These are phyloP conservation scores for Panicum hallii DNA, from an alignment of 202 grass and related monocot genomes.

Conservation along the genomic window DNA sequence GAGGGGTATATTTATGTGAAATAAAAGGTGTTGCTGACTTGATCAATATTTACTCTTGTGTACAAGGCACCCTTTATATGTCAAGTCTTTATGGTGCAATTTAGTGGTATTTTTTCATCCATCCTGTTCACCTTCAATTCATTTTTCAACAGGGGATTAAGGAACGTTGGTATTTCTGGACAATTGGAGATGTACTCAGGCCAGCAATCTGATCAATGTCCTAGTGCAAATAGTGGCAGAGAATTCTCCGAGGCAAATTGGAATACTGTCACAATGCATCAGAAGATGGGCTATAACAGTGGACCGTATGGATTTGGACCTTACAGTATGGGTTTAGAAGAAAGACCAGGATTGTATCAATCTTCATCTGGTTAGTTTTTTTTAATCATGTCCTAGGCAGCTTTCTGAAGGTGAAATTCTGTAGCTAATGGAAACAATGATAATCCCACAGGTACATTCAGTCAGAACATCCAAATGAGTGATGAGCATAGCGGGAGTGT, in stretches of 20 bases:
- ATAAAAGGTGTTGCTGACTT: slow-evolving; percentile 10
- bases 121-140: slow-evolving; percentile 24
- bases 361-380: slow-evolving; percentile 60
- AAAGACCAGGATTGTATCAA: slow-evolving; percentile 48
- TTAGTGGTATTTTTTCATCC: slow-evolving; percentile 22
- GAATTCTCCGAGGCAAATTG: slow-evolving; percentile 61
- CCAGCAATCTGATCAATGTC: slow-evolving; percentile 59
- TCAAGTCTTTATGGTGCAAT: slow-evolving; percentile 14
- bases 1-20: slow-evolving; percentile 36
- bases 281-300: slow-evolving; percentile 63
- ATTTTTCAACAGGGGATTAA: slow-evolving; percentile 44
- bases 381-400: background rate
- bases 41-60: slow-evolving; percentile 18
- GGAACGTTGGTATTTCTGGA: slow-evolving; percentile 33
- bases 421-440: slow-evolving; percentile 33
- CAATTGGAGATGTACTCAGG: slow-evolving; percentile 55
- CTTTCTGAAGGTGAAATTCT: slow-evolving; percentile 21
- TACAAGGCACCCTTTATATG: slow-evolving; percentile 8
- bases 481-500: slow-evolving; percentile 53
- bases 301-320: slow-evolving; percentile 55
- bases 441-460: slow-evolving; percentile 45
- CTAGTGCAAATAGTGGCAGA: slow-evolving; percentile 47
- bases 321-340: slow-evolving; percentile 58
- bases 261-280: slow-evolving; percentile 61
- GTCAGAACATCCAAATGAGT: slow-evolving; percentile 59